Evolutionary conservation across 345 rosid species (phyloP).

Genomic region (Clarkia xantiana): DNA sequence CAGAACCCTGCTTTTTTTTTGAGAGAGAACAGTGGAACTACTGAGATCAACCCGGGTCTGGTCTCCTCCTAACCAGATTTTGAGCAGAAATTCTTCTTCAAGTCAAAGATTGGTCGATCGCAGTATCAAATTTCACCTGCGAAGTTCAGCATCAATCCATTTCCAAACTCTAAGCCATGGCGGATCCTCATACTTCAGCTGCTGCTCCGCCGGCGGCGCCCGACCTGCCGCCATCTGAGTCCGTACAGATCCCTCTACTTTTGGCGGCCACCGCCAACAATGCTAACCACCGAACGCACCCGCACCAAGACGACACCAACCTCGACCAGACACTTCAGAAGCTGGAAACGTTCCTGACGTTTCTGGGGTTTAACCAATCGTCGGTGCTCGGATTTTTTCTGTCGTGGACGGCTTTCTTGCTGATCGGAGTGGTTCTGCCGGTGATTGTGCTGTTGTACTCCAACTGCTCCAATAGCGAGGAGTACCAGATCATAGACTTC

Average conservation of each 20-base stretch:
- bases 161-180: too few species aligned
- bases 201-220: too few species aligned
- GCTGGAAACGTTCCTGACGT: conserved; percentile 37
- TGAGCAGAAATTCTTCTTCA: too few species aligned
- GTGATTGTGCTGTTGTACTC: conserved; percentile 47
- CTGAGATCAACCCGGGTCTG: too few species aligned
- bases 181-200: too few species aligned
- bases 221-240: too few species aligned
- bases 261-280: conserved; percentile 13
- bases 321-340: conserved; percentile 28
- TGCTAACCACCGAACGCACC: conserved; percentile 1
- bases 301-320: conserved; percentile 16
- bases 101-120: too few species aligned
- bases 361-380: conserved; percentile 62
- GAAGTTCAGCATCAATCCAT: too few species aligned
- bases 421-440: conserved; percentile 51
- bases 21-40: too few species aligned
- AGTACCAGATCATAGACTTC: conserved; percentile 48
- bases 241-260: conserved; percentile 33
- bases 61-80: too few species aligned
- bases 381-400: conserved; percentile 28
- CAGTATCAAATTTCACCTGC: too few species aligned
- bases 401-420: conserved; percentile 11
- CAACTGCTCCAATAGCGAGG: conserved; percentile 35
- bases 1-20: too few species aligned